A percentile compares a stretch with the other conserved stretches of the same genome.
phyloP scores from a whole-genome alignment of 2,329 filamentous ascomycete species.

The Scedosporium dehoogii region DNA sequence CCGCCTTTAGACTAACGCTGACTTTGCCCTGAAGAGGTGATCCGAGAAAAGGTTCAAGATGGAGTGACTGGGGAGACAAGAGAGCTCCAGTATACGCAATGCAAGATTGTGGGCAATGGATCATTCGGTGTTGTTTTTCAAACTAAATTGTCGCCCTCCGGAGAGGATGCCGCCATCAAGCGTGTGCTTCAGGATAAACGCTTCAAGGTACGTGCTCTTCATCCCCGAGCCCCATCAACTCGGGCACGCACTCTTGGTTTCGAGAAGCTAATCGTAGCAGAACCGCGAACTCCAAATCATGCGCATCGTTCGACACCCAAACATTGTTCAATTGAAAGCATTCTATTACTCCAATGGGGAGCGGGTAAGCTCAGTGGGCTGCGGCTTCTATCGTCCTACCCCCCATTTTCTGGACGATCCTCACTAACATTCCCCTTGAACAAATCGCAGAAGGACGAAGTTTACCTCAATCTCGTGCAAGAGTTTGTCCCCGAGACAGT shows the following conservation, averaged over 20 bases:
- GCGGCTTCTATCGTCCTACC: background rate
- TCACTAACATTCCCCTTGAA: slow-evolving; percentile 7
- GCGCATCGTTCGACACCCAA: slow-evolving; percentile 97
- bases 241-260: background rate
- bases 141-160: slow-evolving; percentile 94
- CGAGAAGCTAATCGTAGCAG: slow-evolving; percentile 34
- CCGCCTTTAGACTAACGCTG: slow-evolving; percentile 14
- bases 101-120: slow-evolving; percentile 98
- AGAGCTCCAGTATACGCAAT: slow-evolving; percentile 97
- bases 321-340: slow-evolving; percentile 97
- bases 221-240: background rate
- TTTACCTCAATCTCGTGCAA: slow-evolving; percentile 95
- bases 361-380: slow-evolving; percentile 50
- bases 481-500: slow-evolving; percentile 98
- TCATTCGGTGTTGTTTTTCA: slow-evolving; percentile 99
- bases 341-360: slow-evolving; percentile 99
- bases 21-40: slow-evolving; percentile 58
- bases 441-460: slow-evolving; percentile 73
- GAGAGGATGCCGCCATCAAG: slow-evolving; percentile 98
- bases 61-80: slow-evolving; percentile 92
- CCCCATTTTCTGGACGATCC: background rate
- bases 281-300: slow-evolving; percentile 99
- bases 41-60: slow-evolving; percentile 98
- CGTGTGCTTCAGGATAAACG: slow-evolving; percentile 97
- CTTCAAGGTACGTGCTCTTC: slow-evolving; percentile 70